Evolutionary conservation across 768 basidiomycete species (phyloP).

Genomic region (Suillus lakei): DNA sequence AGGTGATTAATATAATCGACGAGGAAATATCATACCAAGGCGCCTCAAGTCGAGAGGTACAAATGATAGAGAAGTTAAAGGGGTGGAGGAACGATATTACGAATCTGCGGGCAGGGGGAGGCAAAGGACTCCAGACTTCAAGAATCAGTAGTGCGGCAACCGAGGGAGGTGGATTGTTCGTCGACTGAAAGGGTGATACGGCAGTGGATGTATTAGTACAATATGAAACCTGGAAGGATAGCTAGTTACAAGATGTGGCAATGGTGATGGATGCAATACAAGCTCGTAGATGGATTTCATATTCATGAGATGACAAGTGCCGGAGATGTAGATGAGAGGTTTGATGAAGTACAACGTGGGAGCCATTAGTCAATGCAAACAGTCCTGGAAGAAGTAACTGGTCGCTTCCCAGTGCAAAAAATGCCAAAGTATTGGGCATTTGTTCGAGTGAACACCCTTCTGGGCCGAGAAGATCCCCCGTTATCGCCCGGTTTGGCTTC

Average conservation of each 20-base stretch:
- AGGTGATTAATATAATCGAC: slow-evolving; percentile 49
- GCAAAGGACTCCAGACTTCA: background rate
- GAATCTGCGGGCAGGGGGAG: slow-evolving; percentile 28
- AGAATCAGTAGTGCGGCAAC: slow-evolving; percentile 5
- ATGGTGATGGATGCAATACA: background rate
- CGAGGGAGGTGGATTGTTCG: slow-evolving; percentile 32
- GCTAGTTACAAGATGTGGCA: background rate
- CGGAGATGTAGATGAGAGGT: background rate
- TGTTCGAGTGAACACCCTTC: slow-evolving; percentile 18
- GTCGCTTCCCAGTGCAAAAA: slow-evolving; percentile 41
- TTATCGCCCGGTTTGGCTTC: slow-evolving; percentile 10
- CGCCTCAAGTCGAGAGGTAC: slow-evolving; percentile 37
- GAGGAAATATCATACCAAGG: slow-evolving; percentile 45
- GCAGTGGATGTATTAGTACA: background rate
- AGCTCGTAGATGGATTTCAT: background rate
- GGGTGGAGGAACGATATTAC: slow-evolving; percentile 48
- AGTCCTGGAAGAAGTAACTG: background rate
- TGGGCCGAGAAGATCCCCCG: slow-evolving; percentile 7
- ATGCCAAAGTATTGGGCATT: slow-evolving; percentile 38
- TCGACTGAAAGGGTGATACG: slow-evolving; percentile 19
- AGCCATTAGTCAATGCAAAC: background rate
- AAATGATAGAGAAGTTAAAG: slow-evolving; percentile 43
- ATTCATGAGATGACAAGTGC: background rate
- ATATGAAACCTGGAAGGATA: background rate
- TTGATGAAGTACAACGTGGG: background rate